Conservation (phyloP, 805 yeast species). For the Wickerhamiella brachini region DNA sequence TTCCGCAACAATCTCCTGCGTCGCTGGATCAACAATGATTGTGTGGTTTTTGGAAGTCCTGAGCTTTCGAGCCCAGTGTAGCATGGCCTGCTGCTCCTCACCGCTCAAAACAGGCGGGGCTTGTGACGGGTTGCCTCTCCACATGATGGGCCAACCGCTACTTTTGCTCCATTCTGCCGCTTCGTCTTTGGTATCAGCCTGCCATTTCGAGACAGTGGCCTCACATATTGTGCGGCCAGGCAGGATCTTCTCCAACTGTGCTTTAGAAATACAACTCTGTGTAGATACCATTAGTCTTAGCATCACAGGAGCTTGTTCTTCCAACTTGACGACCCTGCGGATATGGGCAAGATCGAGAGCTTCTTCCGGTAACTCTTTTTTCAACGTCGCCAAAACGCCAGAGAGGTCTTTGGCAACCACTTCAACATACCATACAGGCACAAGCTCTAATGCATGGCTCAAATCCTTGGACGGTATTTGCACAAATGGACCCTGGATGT, state of each 20-base stretch:
- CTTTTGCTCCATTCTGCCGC: slow-evolving; percentile 48
- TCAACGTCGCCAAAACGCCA: slow-evolving; percentile 13
- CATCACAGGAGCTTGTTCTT: slow-evolving; percentile 2
- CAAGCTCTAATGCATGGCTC: slow-evolving; percentile 3
- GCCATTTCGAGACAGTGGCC: slow-evolving; percentile 38
- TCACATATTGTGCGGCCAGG: slow-evolving; percentile 3
- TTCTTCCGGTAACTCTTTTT: slow-evolving; percentile 22
- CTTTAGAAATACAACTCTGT: slow-evolving; percentile 4
- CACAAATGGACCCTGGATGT: slow-evolving; percentile 6
- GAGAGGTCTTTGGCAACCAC: slow-evolving; percentile 10
- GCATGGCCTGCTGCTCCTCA: slow-evolving; percentile 35
- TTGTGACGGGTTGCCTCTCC: slow-evolving; percentile 76
- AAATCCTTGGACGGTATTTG: slow-evolving; percentile 3
- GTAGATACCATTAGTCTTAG: slow-evolving; percentile 8
- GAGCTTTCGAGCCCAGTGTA: slow-evolving; percentile 23
- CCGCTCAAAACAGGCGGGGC: slow-evolving; percentile 32
- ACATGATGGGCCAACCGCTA: slow-evolving; percentile 74
- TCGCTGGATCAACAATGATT: slow-evolving; percentile 46
- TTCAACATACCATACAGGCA: slow-evolving; percentile 13
- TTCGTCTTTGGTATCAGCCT: slow-evolving; percentile 62
- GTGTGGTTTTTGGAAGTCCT: slow-evolving; percentile 6
- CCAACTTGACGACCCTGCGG: slow-evolving; percentile 23
- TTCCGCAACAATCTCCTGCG: slow-evolving; percentile 29
- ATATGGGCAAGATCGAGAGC: slow-evolving; percentile 23
- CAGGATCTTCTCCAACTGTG: slow-evolving; percentile 23